These are phyloP conservation scores for Rhynchospora pubera DNA, from an alignment of 176 grass and related monocot genomes.

Conservation along the genomic window DNA sequence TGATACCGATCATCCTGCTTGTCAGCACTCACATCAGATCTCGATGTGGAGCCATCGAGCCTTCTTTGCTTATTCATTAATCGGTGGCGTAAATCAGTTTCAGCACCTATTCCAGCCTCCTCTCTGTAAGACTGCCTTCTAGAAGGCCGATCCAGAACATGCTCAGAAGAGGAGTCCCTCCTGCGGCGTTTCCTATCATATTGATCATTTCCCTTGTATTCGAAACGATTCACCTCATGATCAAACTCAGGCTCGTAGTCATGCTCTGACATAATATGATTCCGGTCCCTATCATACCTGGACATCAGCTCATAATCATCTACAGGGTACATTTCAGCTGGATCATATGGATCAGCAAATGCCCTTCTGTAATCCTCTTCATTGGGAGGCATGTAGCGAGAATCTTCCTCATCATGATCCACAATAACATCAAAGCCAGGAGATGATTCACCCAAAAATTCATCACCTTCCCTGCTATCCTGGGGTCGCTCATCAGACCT, in stretches of 20 bases:
- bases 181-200: conserved; percentile 59
- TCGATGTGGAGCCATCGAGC: conserved; percentile 32
- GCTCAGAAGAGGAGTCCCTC: conserved; percentile 40
- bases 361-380: conserved; percentile 57
- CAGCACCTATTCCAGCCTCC: conserved; percentile 17
- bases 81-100: conserved; percentile 59
- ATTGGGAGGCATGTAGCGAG: conserved; percentile 49
- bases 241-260: conserved; percentile 60
- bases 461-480: conserved; percentile 65
- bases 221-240: conserved; percentile 27
- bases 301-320: conserved; percentile 64
- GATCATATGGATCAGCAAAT: conserved; percentile 13
- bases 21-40: conserved; percentile 37
- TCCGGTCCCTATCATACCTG: conserved; percentile 27
- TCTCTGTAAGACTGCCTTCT: conserved; percentile 47
- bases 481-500: conserved; percentile 49
- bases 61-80: conserved; percentile 64
- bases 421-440: conserved; percentile 97
- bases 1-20: conserved; percentile 39
- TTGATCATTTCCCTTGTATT: conserved; percentile 31
- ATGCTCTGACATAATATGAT: conserved; percentile 33
- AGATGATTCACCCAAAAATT: conserved; percentile 64
- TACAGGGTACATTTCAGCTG: conserved; percentile 41
- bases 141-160: conserved; percentile 46
- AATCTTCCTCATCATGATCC: conserved; percentile 52